These are phyloP conservation scores for Trichoderma sp. DNA, from an alignment of 2,329 filamentous ascomycete genomes.

Conservation along the genomic window DNA sequence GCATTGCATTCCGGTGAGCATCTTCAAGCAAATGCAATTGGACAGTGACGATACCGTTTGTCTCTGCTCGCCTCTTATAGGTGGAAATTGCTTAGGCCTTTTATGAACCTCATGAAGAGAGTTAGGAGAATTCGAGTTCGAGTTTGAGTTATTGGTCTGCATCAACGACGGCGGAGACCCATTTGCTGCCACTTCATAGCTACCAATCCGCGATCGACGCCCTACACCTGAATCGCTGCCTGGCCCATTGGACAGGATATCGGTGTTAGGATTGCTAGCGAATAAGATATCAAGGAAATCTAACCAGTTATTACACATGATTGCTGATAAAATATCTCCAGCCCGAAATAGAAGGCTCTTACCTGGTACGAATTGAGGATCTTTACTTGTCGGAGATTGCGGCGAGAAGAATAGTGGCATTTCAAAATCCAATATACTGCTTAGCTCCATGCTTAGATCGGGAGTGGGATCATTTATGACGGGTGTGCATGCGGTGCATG, in stretches of 20 bases:
- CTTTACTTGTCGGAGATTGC: neutral
- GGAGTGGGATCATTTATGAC: neutral
- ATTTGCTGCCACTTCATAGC: neutral
- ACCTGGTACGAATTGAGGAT: neutral
- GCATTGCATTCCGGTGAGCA: neutral
- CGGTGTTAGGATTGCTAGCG: neutral
- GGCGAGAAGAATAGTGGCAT: neutral
- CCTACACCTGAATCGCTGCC: neutral
- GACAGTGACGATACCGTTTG: neutral
- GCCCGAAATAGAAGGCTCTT: neutral
- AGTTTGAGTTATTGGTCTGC: neutral
- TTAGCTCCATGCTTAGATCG: neutral
- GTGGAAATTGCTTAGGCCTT: neutral
- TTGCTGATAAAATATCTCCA: neutral
- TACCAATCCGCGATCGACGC: neutral
- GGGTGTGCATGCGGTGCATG: neutral
- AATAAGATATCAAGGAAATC: neutral
- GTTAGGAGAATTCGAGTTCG: neutral
- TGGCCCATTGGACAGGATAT: neutral
- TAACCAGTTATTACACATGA: neutral
- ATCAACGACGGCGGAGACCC: neutral
- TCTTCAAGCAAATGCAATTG: neutral
- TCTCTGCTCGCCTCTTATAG: neutral
- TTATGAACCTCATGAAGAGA: neutral
- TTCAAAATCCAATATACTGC: neutral